Conservation (phyloP, 371 early-diverging fungal species). For the Syncephalastrum contaminatum region DNA sequence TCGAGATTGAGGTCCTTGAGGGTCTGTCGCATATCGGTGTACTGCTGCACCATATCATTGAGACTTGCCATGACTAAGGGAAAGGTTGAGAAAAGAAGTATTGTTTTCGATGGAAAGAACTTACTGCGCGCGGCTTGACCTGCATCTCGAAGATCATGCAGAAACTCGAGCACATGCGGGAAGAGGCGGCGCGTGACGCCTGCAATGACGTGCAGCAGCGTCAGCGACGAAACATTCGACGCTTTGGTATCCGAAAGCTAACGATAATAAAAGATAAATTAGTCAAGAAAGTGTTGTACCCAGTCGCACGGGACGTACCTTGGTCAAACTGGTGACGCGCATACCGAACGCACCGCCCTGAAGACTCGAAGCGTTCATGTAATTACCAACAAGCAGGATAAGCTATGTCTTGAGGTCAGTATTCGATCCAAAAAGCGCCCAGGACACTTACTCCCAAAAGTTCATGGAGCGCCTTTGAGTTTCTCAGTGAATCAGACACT, state of each 20-base stretch:
- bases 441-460: slow-evolving; percentile 42
- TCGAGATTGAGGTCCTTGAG: slow-evolving; percentile 23
- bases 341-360: slow-evolving; percentile 65
- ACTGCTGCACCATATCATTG: slow-evolving; percentile 30
- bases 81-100: neutral
- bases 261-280: too few species aligned
- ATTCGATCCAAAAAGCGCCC: slow-evolving; percentile 9
- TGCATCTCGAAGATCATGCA: slow-evolving; percentile 40
- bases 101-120: slow-evolving; percentile 8
- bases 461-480: slow-evolving; percentile 39
- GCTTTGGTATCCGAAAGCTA: slow-evolving; percentile 57
- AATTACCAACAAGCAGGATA: slow-evolving; percentile 59
- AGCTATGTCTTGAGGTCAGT: slow-evolving; percentile 29
- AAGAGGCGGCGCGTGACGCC: slow-evolving; percentile 49
- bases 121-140: slow-evolving; percentile 41
- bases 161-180: slow-evolving; percentile 39
- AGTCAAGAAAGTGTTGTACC: neutral
- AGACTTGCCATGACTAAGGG: slow-evolving; percentile 24
- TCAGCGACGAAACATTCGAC: slow-evolving; percentile 32
- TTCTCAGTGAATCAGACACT: slow-evolving; percentile 45
- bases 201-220: slow-evolving; percentile 49
- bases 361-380: slow-evolving; percentile 57
- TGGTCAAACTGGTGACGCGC: slow-evolving; percentile 48
- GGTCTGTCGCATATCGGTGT: slow-evolving; percentile 26
- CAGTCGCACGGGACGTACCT: slow-evolving; percentile 26